phyloP scores from a whole-genome alignment of 805 yeast genomes.

The Teunomyces atbi region DNA sequence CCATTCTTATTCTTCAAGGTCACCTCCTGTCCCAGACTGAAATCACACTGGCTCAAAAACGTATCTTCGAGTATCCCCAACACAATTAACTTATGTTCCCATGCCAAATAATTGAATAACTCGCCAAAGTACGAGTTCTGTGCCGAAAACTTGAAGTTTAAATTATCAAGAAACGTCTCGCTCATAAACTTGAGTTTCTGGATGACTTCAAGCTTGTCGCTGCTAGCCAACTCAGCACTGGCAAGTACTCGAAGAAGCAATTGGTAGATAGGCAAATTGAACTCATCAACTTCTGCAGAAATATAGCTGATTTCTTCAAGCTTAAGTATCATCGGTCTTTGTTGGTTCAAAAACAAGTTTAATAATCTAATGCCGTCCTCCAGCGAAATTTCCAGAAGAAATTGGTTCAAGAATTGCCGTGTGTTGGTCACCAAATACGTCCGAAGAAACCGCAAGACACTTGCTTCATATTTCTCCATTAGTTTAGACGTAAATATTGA shows the following conservation, averaged over 20 bases:
- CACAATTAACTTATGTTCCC: conserved; percentile 26
- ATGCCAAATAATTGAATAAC: conserved; percentile 30
- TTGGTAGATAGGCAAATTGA: conserved; percentile 35
- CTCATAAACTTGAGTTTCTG: conserved; percentile 14
- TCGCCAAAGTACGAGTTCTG: conserved; percentile 41
- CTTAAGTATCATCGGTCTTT: conserved; percentile 1
- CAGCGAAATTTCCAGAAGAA: conserved; percentile 15
- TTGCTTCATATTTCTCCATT: conserved; percentile 7
- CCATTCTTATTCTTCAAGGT: conserved; percentile 1
- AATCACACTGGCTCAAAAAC: conserved; percentile 17
- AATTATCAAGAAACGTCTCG: conserved; percentile 14
- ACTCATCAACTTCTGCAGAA: conserved; percentile 25
- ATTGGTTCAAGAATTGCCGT: conserved; percentile 19
- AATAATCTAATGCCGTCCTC: conserved; percentile 18
- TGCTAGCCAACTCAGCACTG: conserved; percentile 12
- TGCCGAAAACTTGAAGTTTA: conserved; percentile 26
- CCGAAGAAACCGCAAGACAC: conserved; percentile 12
- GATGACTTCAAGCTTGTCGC: conserved; percentile 9
- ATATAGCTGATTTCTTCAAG: conserved; percentile 16
- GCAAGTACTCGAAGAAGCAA: conserved; percentile 23
- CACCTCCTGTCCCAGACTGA: neutral
- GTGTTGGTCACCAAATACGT: conserved; percentile 16
- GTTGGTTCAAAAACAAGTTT: conserved; percentile 12
- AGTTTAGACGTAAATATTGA: conserved; percentile 4
- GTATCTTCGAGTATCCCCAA: conserved; percentile 27